Evolutionary conservation across 108 stramenopile species (phyloP).

Genomic region (Nitzschia palea): DNA sequence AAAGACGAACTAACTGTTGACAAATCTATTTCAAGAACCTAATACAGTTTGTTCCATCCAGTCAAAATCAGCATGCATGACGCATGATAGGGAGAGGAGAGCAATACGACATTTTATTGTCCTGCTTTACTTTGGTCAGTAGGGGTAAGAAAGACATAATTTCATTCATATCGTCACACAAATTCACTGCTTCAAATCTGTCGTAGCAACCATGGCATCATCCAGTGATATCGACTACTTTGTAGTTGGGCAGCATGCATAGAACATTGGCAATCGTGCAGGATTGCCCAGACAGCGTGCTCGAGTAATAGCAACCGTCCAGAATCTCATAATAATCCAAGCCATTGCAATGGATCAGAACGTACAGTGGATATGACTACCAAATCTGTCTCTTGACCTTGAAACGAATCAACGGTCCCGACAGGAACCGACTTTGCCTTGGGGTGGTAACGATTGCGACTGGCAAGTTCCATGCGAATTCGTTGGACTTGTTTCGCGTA

Average conservation of each 20-base stretch:
- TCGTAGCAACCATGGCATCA: background rate
- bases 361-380: constrained; percentile 67
- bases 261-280: constrained; percentile 38
- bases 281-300: constrained; percentile 42
- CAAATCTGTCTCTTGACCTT: constrained; percentile 76
- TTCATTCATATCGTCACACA: background rate
- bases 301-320: constrained; percentile 84
- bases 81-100: too few relatives aligned
- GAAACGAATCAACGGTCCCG: constrained; percentile 75
- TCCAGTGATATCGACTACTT: background rate
- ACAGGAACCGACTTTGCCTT: constrained; percentile 38
- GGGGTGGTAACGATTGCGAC: background rate
- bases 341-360: constrained; percentile 46
- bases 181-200: background rate
- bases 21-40: background rate
- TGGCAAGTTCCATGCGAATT: constrained; percentile 43
- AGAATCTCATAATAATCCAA: constrained; percentile 83
- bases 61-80: too few relatives aligned
- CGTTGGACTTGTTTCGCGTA: constrained; percentile 63
- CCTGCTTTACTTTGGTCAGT: background rate
- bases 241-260: constrained; percentile 3
- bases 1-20: background rate
- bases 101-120: background rate
- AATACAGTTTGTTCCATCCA: background rate
- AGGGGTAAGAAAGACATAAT: background rate